Conservation (phyloP, 73 alveolate species). For the Paramecium primaurelia region DNA sequence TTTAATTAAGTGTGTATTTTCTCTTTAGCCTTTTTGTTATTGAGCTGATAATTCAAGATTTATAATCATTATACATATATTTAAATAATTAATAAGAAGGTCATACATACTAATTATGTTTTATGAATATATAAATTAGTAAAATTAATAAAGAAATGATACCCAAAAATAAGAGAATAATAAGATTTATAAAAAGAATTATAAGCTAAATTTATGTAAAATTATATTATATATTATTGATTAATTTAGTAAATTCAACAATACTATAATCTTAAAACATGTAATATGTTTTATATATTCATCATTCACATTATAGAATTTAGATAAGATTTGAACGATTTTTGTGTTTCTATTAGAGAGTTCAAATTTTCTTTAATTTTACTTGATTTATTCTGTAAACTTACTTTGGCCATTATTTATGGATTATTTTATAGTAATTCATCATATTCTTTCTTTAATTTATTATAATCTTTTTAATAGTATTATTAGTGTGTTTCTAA, state of each 20-base stretch:
- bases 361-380: background rate
- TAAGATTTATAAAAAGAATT: too few species aligned
- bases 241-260: background rate
- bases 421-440: background rate
- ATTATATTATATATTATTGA: too few species aligned
- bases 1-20: constrained; percentile 39
- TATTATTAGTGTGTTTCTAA: background rate
- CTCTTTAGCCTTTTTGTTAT: constrained; percentile 40
- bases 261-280: background rate
- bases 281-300: background rate
- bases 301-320: constrained; percentile 20
- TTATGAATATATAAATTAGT: too few species aligned
- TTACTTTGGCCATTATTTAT: background rate
- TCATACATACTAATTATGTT: background rate
- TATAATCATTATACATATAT: background rate
- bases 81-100: background rate
- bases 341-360: background rate
- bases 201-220: too few species aligned
- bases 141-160: too few species aligned
- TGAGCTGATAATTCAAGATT: background rate
- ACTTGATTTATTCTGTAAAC: background rate
- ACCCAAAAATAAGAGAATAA: too few species aligned
- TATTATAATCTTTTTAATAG: background rate
- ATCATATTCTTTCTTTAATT: background rate
- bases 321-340: background rate